A percentile compares a stretch with the other conserved stretches of the same genome.
Conservation (phyloP, 2,329 filamentous ascomycete species). For the Ophiostoma populinum region DNA sequence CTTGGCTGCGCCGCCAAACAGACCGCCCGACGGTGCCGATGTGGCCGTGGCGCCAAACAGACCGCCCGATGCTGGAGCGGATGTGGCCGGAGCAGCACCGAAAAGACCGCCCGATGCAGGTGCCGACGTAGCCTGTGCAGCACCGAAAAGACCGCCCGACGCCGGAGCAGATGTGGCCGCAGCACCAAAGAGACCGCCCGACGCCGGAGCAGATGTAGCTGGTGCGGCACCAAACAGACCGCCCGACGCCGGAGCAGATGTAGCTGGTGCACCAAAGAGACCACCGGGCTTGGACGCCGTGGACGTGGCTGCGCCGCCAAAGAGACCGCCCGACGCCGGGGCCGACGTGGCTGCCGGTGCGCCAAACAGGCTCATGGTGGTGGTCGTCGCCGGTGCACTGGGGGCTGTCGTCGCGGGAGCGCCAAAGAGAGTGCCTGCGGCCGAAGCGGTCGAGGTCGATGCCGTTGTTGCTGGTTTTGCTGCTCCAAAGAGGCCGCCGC, state of each 20-base stretch:
- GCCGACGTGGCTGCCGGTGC: slow-evolving; percentile 1
- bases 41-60: neutral
- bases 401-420: slow-evolving; percentile 5
- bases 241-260: slow-evolving; percentile 12
- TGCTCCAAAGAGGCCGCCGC: slow-evolving; percentile 2
- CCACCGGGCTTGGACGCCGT: neutral
- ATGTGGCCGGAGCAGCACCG: slow-evolving; percentile 1
- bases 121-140: slow-evolving; percentile 14
- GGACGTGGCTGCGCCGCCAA: slow-evolving; percentile 1
- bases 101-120: slow-evolving; percentile 10
- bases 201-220: slow-evolving; percentile 1
- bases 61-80: neutral
- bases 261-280: slow-evolving; percentile 13
- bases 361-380: slow-evolving; percentile 5
- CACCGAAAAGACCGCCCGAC: slow-evolving; percentile 5
- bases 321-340: neutral
- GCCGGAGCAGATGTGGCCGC: neutral
- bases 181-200: slow-evolving; percentile 1
- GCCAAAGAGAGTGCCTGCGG: slow-evolving; percentile 8
- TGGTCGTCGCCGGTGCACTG: too few relatives aligned
- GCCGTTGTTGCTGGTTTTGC: neutral
- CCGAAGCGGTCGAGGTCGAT: neutral
- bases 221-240: slow-evolving; percentile 5
- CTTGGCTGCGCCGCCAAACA: slow-evolving; percentile 16
- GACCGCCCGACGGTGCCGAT: neutral